Base-by-base conservation (phyloP, 306 rosid species). In the Glycyrrhiza uralensis region DNA sequence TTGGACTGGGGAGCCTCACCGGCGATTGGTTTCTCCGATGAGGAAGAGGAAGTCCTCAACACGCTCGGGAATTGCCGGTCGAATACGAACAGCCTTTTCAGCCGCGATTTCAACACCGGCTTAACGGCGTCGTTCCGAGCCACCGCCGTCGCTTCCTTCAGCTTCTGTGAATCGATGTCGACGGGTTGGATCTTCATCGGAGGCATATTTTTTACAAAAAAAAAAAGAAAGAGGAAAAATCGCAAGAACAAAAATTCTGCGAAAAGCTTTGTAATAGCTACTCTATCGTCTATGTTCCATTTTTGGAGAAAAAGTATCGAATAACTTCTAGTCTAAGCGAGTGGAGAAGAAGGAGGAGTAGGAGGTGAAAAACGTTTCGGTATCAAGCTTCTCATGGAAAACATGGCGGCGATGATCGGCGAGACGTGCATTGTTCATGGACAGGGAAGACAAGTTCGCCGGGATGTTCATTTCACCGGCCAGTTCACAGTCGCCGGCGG, bases 111-210 rank as follows among this genome's bases (percentile, higher is more conserved):
- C 76, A 89, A 41, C 56, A 91, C 90, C 29, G 93, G 96, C 70
- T 95, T 95, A 1, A 76, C 83, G 14, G 79, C 66, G 65, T 94
- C 96, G 72, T 74, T 72, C 20, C 96, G 87, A 26, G 55, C 74
- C 52, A 78, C 81, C 71, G 61, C 41, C 8, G 54, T 70, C 19
- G 74, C 6, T 26, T 87, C 93, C 41, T 81, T 87, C 35, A 66
- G 58, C 19, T 78, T 75, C 56, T 77, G 84, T 32, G 91, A 35
- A 76, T 91, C 91, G 75, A 84, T 58, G 65, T 89, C 91, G 24
- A 94, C 82, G 0, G 99, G 99, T 71, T 89, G 97, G 87, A 94
- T 87, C 92, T 89, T 94, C 99, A 91, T 84, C 81, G 97, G 91
- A 82, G 97, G 91, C 90, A 86, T 88, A 58, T 46, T 7, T 72